Evolutionary conservation across 2,329 filamentous ascomycete genomes (phyloP), one percentile per base, ranked within the genome.

Genomic region (Lasiodiplodia citricola): DNA sequence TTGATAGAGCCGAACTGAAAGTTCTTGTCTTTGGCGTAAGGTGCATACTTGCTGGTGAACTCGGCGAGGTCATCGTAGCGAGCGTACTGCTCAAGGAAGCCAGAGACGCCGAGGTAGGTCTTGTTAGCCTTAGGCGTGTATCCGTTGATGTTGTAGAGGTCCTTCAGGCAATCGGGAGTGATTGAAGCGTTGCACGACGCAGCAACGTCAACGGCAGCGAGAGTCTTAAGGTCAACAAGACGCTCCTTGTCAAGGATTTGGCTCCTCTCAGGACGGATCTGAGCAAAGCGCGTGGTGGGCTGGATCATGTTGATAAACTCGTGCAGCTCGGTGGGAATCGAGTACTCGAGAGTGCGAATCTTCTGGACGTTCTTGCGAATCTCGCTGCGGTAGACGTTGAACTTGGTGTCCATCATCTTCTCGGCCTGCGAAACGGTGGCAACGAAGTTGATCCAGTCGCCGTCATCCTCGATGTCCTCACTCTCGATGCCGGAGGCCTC

Each of bases 261-360:
- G 31, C 76, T 81, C 55, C 72, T 75, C 68, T 86, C 83, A 2
- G 83, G 72, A 37, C 75, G 77, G 25, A 86, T 81, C 67, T 84
- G 80, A 21, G 86, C 86, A 69, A 91, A 91, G 50, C 86, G 83
- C 4, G 87, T 91, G 0, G 89, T 91, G 0, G 89, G 89, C 76
- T 91, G 87, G 60, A 91, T 87, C 74, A 90, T 83, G 69, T 87
- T 86, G 68, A 92, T 83, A 72, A 88, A 82, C 54, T 80, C 73
- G 65, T 83, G 82, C 8, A 92, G 77, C 0, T 83, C 77, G 63
- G 81, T 81, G 0, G 90, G 90, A 1, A 92, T 83, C 0, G 87
- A 90, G 77, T 92, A 92, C 57, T 83, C 80, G 18, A 87, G 77
- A 5, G 86, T 84, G 54, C 89, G 84, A 50, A 91, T 82, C 72